Percentiles rank a stretch among this genome's conserved stretches.
Evolutionary conservation across 208 protist species (phyloP).

Genomic region (Leishmania tropica): DNA sequence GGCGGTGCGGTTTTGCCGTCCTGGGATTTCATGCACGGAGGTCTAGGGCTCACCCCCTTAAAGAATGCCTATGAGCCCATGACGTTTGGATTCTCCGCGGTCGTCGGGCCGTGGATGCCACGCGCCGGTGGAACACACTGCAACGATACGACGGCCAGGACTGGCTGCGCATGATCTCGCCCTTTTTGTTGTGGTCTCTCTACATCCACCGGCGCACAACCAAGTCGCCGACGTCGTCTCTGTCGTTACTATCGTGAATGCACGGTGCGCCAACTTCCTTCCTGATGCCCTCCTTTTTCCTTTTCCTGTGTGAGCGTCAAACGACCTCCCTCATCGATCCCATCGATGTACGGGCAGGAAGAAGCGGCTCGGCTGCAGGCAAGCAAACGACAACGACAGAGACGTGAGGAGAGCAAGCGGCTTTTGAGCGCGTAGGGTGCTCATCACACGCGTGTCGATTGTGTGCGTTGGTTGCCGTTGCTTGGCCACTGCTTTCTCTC

Average conservation of each 20-base stretch:
- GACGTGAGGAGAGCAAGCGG: background rate
- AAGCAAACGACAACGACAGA: background rate
- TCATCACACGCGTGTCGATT: background rate
- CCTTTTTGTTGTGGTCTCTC: too few relatives aligned
- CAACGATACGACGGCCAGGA: background rate
- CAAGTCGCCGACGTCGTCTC: background rate
- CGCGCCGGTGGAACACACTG: background rate
- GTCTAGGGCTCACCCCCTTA: background rate
- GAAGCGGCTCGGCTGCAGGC: background rate
- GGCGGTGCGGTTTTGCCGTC: too few relatives aligned
- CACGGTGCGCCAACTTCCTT: background rate
- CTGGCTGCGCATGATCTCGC: background rate
- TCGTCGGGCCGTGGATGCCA: too few relatives aligned
- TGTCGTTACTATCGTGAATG: background rate
- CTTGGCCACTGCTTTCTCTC: background rate
- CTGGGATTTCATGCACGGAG: too few relatives aligned
- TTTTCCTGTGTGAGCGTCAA: background rate
- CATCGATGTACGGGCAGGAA: background rate
- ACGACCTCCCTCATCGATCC: background rate
- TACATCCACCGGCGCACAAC: background rate
- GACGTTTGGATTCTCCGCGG: too few relatives aligned
- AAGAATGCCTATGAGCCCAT: background rate
- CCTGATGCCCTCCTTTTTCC: background rate
- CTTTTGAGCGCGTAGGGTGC: background rate
- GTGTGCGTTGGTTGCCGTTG: background rate